Evolutionary conservation across 2,329 filamentous ascomycete species (phyloP).

Genomic region (Alternaria sp.): DNA sequence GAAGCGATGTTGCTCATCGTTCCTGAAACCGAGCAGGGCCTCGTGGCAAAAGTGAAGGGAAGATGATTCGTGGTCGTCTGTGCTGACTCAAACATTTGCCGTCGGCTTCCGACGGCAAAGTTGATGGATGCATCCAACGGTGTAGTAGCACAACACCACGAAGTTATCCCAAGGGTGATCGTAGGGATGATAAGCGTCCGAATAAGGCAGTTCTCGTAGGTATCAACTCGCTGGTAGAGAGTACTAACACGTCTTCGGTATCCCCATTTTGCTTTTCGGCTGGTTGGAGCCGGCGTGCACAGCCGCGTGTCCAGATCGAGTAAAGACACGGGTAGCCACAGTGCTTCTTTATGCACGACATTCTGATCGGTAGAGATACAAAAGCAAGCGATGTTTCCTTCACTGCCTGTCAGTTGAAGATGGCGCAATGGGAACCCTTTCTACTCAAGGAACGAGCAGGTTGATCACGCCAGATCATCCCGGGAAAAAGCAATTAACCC

Average conservation of each 20-base stretch:
- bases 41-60: neutral
- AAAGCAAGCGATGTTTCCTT: constrained; percentile 1
- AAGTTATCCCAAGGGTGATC: neutral
- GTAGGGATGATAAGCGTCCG: constrained; percentile 4
- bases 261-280: neutral
- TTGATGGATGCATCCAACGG: constrained; percentile 7
- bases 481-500: constrained; percentile 3
- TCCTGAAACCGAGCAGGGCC: neutral
- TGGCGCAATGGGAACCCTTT: constrained; percentile 6
- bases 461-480: neutral
- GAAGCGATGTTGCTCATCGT: constrained; percentile 6
- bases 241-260: neutral
- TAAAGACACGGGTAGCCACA: constrained; percentile 10
- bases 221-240: neutral
- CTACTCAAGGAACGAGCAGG: neutral
- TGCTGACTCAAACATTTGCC: constrained; percentile 9
- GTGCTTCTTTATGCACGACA: constrained; percentile 8
- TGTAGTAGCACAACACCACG: neutral
- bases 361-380: constrained; percentile 3
- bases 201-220: neutral
- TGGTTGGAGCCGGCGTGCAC: neutral
- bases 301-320: neutral
- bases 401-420: neutral
- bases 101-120: constrained; percentile 1
- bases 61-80: constrained; percentile 1